Evolutionary conservation across 352 stramenopile genomes (phyloP).

Genomic region (Phytophthora uliginosa): DNA sequence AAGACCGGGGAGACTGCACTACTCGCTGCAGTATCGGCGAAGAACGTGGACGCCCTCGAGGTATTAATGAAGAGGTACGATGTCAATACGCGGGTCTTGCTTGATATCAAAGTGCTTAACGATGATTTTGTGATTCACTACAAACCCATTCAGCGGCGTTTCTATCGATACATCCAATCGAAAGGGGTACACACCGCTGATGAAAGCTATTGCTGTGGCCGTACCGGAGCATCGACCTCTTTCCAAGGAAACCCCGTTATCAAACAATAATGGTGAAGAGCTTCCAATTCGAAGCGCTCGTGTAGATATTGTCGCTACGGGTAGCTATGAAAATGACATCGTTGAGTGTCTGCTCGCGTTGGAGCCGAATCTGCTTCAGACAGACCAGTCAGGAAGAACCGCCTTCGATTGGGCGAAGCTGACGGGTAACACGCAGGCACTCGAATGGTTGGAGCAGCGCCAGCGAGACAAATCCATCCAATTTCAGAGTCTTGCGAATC

Average conservation of each 20-base stretch:
- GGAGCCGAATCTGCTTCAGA: conserved; percentile 50
- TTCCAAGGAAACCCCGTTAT: conserved; percentile 1
- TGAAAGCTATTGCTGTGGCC: conserved; percentile 75
- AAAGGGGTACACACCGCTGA: conserved; percentile 77
- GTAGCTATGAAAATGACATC: conserved; percentile 64
- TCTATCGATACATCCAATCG: conserved; percentile 64
- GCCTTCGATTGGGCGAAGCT: conserved; percentile 76
- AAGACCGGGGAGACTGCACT: conserved; percentile 66
- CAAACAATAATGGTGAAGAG: conserved; percentile 30
- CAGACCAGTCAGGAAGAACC: conserved; percentile 59
- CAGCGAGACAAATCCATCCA: conserved; percentile 47
- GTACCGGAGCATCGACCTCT: conserved; percentile 22
- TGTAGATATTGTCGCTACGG: not conserved
- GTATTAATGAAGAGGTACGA: conserved; percentile 59
- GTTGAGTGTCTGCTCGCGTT: conserved; percentile 51
- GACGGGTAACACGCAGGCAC: conserved; percentile 49
- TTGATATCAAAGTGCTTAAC: not conserved
- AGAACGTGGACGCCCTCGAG: conserved; percentile 48
- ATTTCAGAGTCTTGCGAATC: conserved; percentile 42
- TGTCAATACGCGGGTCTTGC: too few relatives aligned
- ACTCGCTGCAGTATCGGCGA: conserved; percentile 62
- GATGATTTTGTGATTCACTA: not conserved
- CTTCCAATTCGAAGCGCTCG: not conserved
- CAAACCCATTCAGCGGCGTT: conserved; percentile 43
- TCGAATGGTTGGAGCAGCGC: conserved; percentile 48